Conservation (phyloP, 2,329 filamentous ascomycete genomes). For the Elsinoe australis region DNA sequence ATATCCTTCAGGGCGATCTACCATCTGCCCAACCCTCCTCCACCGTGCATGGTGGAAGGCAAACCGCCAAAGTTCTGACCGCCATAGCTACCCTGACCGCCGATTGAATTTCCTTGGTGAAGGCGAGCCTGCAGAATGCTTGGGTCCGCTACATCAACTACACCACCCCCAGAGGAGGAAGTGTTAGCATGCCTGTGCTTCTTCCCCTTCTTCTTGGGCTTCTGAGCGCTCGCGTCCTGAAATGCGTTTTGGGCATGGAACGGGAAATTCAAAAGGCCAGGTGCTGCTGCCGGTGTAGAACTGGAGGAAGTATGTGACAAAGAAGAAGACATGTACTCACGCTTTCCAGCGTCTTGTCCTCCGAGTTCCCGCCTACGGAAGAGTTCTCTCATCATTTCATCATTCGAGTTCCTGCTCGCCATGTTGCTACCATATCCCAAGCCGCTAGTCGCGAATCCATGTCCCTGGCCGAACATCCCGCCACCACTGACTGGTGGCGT, state of each 20-base stretch:
- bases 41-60: constrained; percentile 74
- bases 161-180: constrained; percentile 99
- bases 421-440: constrained; percentile 51
- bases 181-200: constrained; percentile 99
- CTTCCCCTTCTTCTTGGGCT: constrained; percentile 99
- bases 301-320: constrained; percentile 79
- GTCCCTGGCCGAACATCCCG: constrained; percentile 83
- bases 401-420: constrained; percentile 60
- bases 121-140: constrained; percentile 98
- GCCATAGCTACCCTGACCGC: constrained; percentile 82
- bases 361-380: constrained; percentile 55
- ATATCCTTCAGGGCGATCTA: constrained; percentile 33
- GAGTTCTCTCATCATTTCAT: constrained; percentile 74
- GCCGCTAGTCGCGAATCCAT: constrained; percentile 65
- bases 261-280: constrained; percentile 83
- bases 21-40: constrained; percentile 46
- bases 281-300: constrained; percentile 79
- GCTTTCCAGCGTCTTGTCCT: constrained; percentile 77
- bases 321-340: constrained; percentile 96
- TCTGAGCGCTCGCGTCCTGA: constrained; percentile 64
- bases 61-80: constrained; percentile 70
- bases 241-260: constrained; percentile 81
- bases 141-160: constrained; percentile 99
- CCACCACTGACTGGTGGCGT: constrained; percentile 76
- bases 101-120: constrained; percentile 68